phyloP scores from a whole-genome alignment of 306 rosid genomes.

The cucumber (Cucumis sativus) region DNA sequence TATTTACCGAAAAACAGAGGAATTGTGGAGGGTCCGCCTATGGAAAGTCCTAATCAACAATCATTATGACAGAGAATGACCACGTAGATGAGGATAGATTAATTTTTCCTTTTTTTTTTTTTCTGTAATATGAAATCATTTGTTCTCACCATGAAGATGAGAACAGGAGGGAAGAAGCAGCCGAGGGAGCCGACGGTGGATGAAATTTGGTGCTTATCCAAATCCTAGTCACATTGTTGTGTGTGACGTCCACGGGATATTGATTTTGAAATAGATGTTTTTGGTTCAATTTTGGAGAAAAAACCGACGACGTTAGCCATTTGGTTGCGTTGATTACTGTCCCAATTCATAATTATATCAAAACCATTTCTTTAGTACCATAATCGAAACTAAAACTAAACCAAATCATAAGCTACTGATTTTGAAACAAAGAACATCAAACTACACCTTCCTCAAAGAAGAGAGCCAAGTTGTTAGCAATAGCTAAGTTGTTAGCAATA shows the following conservation, averaged over 20 bases:
- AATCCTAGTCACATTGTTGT: background rate
- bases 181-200: background rate
- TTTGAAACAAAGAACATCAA: too few relatives aligned
- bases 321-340: too few relatives aligned
- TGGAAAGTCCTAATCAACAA: background rate
- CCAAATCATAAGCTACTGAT: too few relatives aligned
- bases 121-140: background rate
- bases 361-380: too few relatives aligned
- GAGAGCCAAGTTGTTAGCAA: too few relatives aligned
- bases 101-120: too few relatives aligned
- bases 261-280: background rate
- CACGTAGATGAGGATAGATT: background rate
- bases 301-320: too few relatives aligned
- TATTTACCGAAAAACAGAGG: background rate
- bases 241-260: background rate
- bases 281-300: too few relatives aligned
- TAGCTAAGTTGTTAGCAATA: too few relatives aligned
- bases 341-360: too few relatives aligned
- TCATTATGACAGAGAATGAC: background rate
- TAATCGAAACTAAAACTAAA: too few relatives aligned
- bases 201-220: background rate
- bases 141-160: background rate
- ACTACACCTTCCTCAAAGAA: too few relatives aligned
- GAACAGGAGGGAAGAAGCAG: background rate
- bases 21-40: background rate